These are phyloP conservation scores for Emmonsiellopsis sp. DNA, from an alignment of 2,329 filamentous ascomycete species.

Conservation along the genomic window DNA sequence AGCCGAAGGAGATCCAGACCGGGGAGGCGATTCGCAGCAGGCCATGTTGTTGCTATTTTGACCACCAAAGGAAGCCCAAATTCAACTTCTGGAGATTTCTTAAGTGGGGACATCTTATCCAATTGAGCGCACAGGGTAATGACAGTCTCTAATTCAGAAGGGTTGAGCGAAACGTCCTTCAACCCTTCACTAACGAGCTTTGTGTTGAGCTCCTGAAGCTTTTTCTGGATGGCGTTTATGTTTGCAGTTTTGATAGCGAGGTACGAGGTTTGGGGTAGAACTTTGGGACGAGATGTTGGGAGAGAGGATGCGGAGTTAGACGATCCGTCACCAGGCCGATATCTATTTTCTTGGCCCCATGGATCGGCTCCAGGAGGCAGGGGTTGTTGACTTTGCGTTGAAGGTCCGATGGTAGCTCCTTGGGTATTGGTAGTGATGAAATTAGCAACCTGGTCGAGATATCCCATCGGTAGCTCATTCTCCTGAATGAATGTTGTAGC, in stretches of 20 bases:
- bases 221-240: slow-evolving; percentile 60
- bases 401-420: slow-evolving; percentile 68
- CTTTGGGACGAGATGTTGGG: slow-evolving; percentile 42
- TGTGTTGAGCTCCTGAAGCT: slow-evolving; percentile 62
- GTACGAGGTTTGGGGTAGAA: slow-evolving; percentile 70
- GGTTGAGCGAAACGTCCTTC: slow-evolving; percentile 65
- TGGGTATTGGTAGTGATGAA: slow-evolving; percentile 88
- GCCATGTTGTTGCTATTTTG: slow-evolving; percentile 69
- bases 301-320: slow-evolving; percentile 17
- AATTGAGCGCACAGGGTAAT: slow-evolving; percentile 53
- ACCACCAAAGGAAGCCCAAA: slow-evolving; percentile 55
- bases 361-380: slow-evolving; percentile 53
- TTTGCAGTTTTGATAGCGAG: slow-evolving; percentile 69
- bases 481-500: slow-evolving; percentile 84
- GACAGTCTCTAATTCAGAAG: slow-evolving; percentile 58
- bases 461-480: slow-evolving; percentile 78
- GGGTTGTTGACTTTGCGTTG: slow-evolving; percentile 36
- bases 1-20: slow-evolving; percentile 83
- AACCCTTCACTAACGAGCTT: slow-evolving; percentile 59
- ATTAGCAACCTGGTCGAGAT: slow-evolving; percentile 83
- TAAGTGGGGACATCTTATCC: slow-evolving; percentile 34
- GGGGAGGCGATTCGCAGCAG: slow-evolving; percentile 68
- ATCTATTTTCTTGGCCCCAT: slow-evolving; percentile 61
- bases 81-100: slow-evolving; percentile 40
- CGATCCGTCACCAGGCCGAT: slow-evolving; percentile 59